These are phyloP conservation scores for Hygrophoropsis aurantiaca DNA, from an alignment of 768 basidiomycete species.

Conservation along the genomic window DNA sequence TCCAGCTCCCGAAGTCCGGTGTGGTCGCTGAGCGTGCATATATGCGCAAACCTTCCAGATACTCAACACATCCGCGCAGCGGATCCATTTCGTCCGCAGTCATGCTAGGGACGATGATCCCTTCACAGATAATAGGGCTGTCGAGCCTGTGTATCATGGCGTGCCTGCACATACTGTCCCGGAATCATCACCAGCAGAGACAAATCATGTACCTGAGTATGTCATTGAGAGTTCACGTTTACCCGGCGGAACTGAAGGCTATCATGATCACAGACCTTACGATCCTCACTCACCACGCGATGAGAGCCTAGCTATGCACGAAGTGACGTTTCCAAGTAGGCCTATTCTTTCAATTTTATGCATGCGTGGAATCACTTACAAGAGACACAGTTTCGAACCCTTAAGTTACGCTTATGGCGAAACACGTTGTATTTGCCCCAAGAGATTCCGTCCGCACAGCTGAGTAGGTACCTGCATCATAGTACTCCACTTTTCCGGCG, in stretches of 20 bases:
- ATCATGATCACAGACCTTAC: slow-evolving; percentile 6
- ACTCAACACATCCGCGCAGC: slow-evolving; percentile 23
- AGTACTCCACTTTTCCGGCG: too few relatives aligned
- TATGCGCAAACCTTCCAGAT: slow-evolving; percentile 18
- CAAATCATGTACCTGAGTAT: slow-evolving; percentile 31
- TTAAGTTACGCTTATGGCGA: slow-evolving; percentile 20
- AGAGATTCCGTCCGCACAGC: slow-evolving; percentile 7
- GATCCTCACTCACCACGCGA: slow-evolving; percentile 34
- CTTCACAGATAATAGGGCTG: slow-evolving; percentile 21
- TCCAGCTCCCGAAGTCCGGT: slow-evolving; percentile 4
- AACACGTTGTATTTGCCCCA: slow-evolving; percentile 6
- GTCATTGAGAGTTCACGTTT: neutral
- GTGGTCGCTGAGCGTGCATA: slow-evolving; percentile 12
- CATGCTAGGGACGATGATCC: slow-evolving; percentile 23
- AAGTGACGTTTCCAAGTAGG: slow-evolving; percentile 28
- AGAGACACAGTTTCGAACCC: slow-evolving; percentile 14
- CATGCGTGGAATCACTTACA: too few relatives aligned
- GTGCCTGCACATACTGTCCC: slow-evolving; percentile 10
- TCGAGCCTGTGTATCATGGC: slow-evolving; percentile 3
- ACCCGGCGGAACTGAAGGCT: neutral
- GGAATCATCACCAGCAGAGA: slow-evolving; percentile 24
- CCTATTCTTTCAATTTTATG: neutral
- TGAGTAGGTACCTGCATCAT: slow-evolving; percentile 31
- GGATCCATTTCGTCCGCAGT: slow-evolving; percentile 25
- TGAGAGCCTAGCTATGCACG: slow-evolving; percentile 30